Base-by-base conservation (phyloP, 176 grass and related monocot species). In the Bolboschoenus planiculmis region DNA sequence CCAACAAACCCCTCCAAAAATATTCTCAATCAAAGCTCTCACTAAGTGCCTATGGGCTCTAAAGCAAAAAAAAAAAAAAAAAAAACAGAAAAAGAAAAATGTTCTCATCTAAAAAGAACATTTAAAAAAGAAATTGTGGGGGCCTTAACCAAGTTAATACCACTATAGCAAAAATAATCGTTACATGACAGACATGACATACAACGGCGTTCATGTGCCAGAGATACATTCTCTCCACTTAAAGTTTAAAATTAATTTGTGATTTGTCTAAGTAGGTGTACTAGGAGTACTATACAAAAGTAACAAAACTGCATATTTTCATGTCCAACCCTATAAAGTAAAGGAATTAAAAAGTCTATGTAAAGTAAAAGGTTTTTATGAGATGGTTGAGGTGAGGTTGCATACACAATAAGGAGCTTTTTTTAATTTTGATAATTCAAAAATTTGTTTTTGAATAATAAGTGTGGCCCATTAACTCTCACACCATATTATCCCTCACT, bases 201-300 rank as follows among this genome's bases (percentile, higher is more conserved):
- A 15, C 4, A 81, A 81, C 79, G 79, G 79, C 79, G 57, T 81
- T 64, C 8, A 62, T 64, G 36, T n/a, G n/a, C 78, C 78, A 61
- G 37, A 33, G 3, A 44, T 62, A 53, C 78, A 81, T 81, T 62
- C 55, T 61, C 53, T 7, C 56, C 36, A 56, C 78, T 59, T 60
- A 20, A 34, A 1, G 15, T 18, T 79, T 35, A 37, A 30, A 75
- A 50, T 31, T 76, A 76, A 8, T 51, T 9, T 76, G 13, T 76
- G n/a, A n/a, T n/a, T n/a, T n/a, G n/a, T n/a, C n/a, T 0, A 0
- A 50, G 42, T 27, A 48, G 44, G 11, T 48, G 23, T 48, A 48
- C 43, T 27, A 48, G 44, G 11, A 30, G 23, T 48, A 48, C 43
- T 74, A 75, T 16, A 48, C 34, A 11, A 31, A 64, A 27, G 1